Conservation (phyloP, 768 basidiomycete species). For the Russula olivacea region DNA sequence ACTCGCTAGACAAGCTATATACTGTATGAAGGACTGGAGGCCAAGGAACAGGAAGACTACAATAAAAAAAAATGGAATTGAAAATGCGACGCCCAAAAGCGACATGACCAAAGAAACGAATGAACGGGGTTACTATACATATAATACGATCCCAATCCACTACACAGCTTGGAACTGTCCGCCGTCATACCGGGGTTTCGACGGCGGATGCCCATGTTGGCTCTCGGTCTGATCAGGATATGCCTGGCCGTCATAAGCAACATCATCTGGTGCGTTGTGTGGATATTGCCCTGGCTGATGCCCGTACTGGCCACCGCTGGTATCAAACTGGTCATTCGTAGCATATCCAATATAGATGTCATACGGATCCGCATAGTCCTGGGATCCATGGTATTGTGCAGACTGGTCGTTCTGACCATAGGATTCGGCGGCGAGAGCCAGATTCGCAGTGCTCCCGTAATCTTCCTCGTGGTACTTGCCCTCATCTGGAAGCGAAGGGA, state of each 20-base stretch:
- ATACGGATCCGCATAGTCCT: slow-evolving; percentile 37
- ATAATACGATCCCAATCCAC: slow-evolving; percentile 18
- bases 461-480: slow-evolving; percentile 57
- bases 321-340: slow-evolving; percentile 1
- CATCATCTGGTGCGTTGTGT: not conserved
- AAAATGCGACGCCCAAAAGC: not conserved
- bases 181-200: not conserved
- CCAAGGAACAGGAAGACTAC: not conserved
- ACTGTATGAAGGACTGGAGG: not conserved
- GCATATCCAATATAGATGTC: slow-evolving; percentile 40
- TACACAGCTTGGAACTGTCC: slow-evolving; percentile 15
- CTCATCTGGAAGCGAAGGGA: slow-evolving; percentile 52
- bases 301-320: not conserved
- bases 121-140: not conserved
- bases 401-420: slow-evolving; percentile 37
- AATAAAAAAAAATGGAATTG: not conserved
- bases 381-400: not conserved
- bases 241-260: not conserved
- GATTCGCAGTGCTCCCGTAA: slow-evolving; percentile 56
- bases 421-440: slow-evolving; percentile 54
- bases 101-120: not conserved
- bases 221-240: not conserved
- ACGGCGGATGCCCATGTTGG: not conserved
- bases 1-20: not conserved
- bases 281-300: slow-evolving; percentile 7